Base-by-base conservation (phyloP, 2,329 filamentous ascomycete species). In the Aureobasidium mangrovei region DNA sequence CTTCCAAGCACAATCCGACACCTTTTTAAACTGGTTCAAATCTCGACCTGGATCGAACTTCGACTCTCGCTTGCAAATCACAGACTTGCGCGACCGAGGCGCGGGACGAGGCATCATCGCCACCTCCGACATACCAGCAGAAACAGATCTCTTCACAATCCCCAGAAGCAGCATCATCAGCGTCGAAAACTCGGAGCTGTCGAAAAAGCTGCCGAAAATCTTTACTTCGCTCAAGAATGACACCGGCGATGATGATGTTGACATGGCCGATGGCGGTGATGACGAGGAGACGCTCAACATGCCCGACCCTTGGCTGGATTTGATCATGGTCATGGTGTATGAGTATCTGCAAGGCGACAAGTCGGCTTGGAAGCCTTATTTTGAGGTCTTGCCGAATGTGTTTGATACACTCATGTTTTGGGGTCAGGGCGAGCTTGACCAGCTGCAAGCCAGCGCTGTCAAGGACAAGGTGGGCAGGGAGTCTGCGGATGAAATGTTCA, bases 371-470 rank as follows among this genome's bases (percentile, higher is more conserved):
- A 80, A 82, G 59, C 77, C 83, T 0, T 95, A 95, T 68, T 83
- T 95, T 60, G 77, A 83, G 55, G 75, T 95, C 24, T 76, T 95
- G 4, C 89, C 89, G 2, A 57, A 57, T 24, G 64, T 71, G 1
- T 95, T 95, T 64, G 81, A 93, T 67, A 94, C 88, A 2, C 78
- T 91, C 60, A 95, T 96, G 86, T 95, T 91, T 71, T 96, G 91
- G 91, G 74, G 79, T 2, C 73, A 78, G 0, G 71, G 74, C 1
- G 89, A 95, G 67, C 74, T 95, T 2, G 70, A 74, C 0, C 77
- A 85, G 62, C 78, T 95, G 7, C 84, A 91, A 70, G 86, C 84
- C 18, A 91, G 87, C 64, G 80, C 87, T 0, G 80, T 93, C n/a
- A 67, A 83, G 3, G 71, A 78, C 58, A 91, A 90, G 66, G 85